Evolutionary conservation across 2,329 filamentous ascomycete genomes (phyloP), one percentile per base, ranked within the genome.

Genomic region (Paraconiothyrium sp.): DNA sequence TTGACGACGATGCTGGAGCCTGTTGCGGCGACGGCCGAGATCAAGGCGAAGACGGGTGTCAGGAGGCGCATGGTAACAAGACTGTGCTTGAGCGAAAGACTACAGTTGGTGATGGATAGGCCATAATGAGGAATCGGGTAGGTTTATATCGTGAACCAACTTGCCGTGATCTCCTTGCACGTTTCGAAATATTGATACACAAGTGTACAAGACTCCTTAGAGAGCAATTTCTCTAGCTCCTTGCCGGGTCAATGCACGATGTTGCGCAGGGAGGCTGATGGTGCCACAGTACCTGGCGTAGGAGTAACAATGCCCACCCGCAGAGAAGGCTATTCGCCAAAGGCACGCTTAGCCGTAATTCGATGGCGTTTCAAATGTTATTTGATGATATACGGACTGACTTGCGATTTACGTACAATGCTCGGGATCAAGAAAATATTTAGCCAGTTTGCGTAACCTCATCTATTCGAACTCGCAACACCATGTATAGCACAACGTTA

Each of bases 1-100:
- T 73, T 75, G 27, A 65, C 48, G 5, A 76, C 66, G n/a, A 72
- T 54, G 11, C 72, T 71, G 54, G 66, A 67, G 10, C 72, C 71
- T 6, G 64, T 47, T 11, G 72, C 72, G 22, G 63, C 52, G 20
- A 65, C 71, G n/a, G 65, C 64, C 13, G 62, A 44, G 9, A 58
- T 61, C n/a, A 72, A 47, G 13, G 66, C 63, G 27, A 67, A 11
- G 46, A 70, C 20, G 11, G 52, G n/a, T 20, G 48, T 39, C 22
- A 71, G 27, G 32, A 60, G 30, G 11, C 59, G 64, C 69, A 70
- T 72, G 16, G 43, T 64, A 54, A n/a, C 24, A 8, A n/a, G 30
- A 39, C 5, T 7, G 14, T 34, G 14, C 4, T 32, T n/a, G 5
- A 20, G n/a, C 16, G 39, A 41, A n/a, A 2, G 39, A 41, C 39